These are phyloP conservation scores for Blepharisma stoltei DNA, from an alignment of 73 alveolate species.

Conservation along the genomic window DNA sequence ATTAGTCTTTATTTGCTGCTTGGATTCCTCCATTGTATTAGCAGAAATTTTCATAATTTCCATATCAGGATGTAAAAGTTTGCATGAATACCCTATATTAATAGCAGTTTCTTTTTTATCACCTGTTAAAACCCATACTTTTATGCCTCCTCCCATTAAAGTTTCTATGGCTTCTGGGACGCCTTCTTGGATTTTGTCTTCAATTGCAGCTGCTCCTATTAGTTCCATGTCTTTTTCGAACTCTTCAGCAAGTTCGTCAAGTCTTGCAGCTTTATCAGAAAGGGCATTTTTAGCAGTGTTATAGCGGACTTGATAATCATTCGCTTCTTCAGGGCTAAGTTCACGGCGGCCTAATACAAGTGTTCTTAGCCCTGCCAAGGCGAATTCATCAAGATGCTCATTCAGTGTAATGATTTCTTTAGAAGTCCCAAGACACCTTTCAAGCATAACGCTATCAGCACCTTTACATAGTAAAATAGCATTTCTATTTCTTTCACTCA, in stretches of 20 bases:
- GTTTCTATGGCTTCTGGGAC: conserved; percentile 69
- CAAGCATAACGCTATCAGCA: conserved; percentile 69
- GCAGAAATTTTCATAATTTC: background rate
- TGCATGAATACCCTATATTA: conserved; percentile 60
- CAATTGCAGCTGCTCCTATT: conserved; percentile 97
- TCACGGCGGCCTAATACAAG: conserved; percentile 68
- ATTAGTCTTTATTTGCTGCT: background rate
- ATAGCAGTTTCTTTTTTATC: conserved; percentile 94
- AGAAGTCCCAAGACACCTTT: conserved; percentile 18
- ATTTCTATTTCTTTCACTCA: conserved; percentile 22
- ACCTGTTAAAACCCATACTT: conserved; percentile 95
- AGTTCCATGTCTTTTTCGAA: conserved; percentile 78
- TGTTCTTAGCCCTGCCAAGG: conserved; percentile 29
- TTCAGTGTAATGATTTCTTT: background rate
- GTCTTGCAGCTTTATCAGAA: conserved; percentile 65
- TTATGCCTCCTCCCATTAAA: conserved; percentile 81
- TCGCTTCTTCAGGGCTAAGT: conserved; percentile 58
- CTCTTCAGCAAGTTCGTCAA: conserved; percentile 70
- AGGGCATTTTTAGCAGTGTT: conserved; percentile 51
- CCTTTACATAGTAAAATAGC: conserved; percentile 61
- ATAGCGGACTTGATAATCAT: conserved; percentile 49
- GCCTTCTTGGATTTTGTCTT: conserved; percentile 91
- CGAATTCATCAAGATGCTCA: background rate
- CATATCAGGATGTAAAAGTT: conserved; percentile 7
- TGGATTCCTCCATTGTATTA: background rate